phyloP scores from a whole-genome alignment of 192 early-diverging fungal species.

The Allomyces arbusculus region DNA sequence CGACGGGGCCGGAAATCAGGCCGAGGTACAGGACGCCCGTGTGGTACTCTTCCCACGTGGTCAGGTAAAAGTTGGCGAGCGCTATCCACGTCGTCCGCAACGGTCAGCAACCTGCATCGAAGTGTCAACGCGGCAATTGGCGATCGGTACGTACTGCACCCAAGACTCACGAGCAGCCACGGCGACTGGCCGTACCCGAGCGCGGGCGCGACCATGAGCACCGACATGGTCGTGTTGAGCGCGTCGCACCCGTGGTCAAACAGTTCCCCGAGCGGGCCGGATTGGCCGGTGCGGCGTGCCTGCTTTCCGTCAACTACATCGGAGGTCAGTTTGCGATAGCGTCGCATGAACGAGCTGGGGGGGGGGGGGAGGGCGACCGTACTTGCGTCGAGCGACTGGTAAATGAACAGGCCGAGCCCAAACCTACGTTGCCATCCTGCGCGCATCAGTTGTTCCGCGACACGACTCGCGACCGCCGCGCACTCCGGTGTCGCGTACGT shows the following conservation, averaged over 20 bases:
- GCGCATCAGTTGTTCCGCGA: too few relatives aligned
- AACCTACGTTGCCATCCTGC: slow-evolving; percentile 18
- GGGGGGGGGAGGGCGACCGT: background rate
- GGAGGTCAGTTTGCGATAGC: too few relatives aligned
- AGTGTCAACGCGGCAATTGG: too few relatives aligned
- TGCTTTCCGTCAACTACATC: slow-evolving; percentile 70
- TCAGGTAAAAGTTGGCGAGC: slow-evolving; percentile 73
- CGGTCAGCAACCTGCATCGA: too few relatives aligned
- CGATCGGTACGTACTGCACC: background rate
- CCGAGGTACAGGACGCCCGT: slow-evolving; percentile 68
- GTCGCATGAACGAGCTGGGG: too few relatives aligned
- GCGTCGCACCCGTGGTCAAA: slow-evolving; percentile 85
- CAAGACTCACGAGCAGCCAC: background rate
- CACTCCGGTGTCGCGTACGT: slow-evolving; percentile 9
- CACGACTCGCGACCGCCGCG: background rate
- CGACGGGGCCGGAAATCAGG: slow-evolving; percentile 75
- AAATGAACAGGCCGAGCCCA: slow-evolving; percentile 60
- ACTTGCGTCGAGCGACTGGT: slow-evolving; percentile 71
- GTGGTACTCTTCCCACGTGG: slow-evolving; percentile 89
- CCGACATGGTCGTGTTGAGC: slow-evolving; percentile 18
- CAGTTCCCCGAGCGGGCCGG: slow-evolving; percentile 77
- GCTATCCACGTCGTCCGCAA: slow-evolving; percentile 16
- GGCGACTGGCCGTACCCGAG: background rate
- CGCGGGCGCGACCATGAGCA: background rate
- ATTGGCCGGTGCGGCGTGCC: slow-evolving; percentile 67